Evolutionary conservation across 306 rosid genomes (phyloP).

Genomic region (Prunus dulcis): DNA sequence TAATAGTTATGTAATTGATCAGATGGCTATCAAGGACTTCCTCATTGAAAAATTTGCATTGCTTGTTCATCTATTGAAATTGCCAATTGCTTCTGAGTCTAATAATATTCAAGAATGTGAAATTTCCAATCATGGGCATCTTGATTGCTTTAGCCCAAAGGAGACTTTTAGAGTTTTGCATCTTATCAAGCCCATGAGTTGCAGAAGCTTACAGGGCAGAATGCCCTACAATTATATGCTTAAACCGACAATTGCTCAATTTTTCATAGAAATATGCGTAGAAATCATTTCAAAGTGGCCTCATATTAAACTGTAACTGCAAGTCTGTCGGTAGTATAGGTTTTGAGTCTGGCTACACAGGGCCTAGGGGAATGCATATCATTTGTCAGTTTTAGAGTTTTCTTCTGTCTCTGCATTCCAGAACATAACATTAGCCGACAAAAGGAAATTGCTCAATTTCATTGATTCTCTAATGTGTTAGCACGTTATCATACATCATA

Average conservation of each 20-base stretch:
- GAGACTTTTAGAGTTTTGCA: neutral
- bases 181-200: neutral
- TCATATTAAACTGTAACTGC: neutral
- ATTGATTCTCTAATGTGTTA: constrained; percentile 41
- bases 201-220: neutral
- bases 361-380: neutral
- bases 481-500: constrained; percentile 41
- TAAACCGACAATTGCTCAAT: too few relatives aligned
- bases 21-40: too few relatives aligned
- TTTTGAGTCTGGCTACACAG: neutral
- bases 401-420: neutral
- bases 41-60: too few relatives aligned
- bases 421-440: constrained; percentile 5
- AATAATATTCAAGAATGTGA: too few relatives aligned
- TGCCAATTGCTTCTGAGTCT: too few relatives aligned
- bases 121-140: neutral
- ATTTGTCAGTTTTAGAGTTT: neutral
- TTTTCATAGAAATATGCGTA: too few relatives aligned
- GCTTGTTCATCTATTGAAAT: too few relatives aligned
- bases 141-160: neutral
- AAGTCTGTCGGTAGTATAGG: neutral
- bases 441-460: constrained; percentile 18
- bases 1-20: too few relatives aligned
- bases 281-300: neutral
- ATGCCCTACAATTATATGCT: neutral